Percentiles rank a stretch among this genome's conserved stretches.
These are phyloP conservation scores for Camellia lanceoleosa DNA, from an alignment of 148 eudicot species.

Conservation along the genomic window DNA sequence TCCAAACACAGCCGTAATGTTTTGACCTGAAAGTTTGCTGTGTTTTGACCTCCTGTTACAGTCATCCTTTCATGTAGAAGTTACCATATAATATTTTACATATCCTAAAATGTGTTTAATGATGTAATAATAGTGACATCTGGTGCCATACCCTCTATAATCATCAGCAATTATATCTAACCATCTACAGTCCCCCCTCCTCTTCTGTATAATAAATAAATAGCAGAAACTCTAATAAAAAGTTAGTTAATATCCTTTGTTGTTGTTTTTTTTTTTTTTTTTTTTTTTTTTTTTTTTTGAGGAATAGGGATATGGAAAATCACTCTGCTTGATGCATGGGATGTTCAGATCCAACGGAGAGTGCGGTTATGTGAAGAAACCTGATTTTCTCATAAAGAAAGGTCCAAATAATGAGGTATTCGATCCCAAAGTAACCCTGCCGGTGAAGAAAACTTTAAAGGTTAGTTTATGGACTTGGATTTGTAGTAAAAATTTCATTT, in stretches of 20 bases:
- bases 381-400: conserved; percentile 56
- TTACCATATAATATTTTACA: too few relatives aligned
- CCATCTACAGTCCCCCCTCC: neutral
- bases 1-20: too few relatives aligned
- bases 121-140: too few relatives aligned
- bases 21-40: too few relatives aligned
- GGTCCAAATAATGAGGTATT: conserved; percentile 51
- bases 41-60: too few relatives aligned
- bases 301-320: conserved; percentile 68
- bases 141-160: neutral
- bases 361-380: conserved; percentile 81
- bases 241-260: neutral
- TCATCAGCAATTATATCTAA: neutral
- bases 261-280: neutral
- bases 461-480: conserved; percentile 22
- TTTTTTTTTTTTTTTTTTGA: neutral
- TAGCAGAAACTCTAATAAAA: neutral
- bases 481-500: neutral
- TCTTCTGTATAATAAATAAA: neutral
- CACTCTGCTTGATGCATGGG: conserved; percentile 80
- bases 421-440: conserved; percentile 49
- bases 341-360: conserved; percentile 79
- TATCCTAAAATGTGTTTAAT: too few relatives aligned
- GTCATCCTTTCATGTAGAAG: too few relatives aligned
- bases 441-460: conserved; percentile 59